A percentile compares a stretch with the other conserved stretches of the same genome.
Conservation (phyloP, 331 rosid species). For the Quercus lobata region DNA sequence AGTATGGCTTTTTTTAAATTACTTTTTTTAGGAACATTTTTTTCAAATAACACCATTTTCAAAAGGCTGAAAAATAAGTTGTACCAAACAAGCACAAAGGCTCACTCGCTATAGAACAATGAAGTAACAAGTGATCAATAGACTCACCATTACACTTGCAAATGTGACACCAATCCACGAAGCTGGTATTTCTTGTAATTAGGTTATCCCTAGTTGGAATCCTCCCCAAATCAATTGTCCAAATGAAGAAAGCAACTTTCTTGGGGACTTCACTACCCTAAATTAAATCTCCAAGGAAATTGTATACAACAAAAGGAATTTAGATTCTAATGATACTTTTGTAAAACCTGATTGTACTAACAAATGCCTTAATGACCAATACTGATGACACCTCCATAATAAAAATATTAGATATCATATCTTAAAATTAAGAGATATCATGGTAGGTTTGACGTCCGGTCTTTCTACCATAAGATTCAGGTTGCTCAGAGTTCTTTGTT, state of each 20-base stretch:
- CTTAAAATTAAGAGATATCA: too few relatives aligned
- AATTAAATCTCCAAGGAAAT: not conserved
- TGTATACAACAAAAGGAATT: not conserved
- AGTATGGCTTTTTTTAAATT: too few relatives aligned
- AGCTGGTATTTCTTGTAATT: not conserved
- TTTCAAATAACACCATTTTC: too few relatives aligned
- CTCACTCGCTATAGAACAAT: not conserved
- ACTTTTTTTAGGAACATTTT: too few relatives aligned
- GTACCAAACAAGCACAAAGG: not conserved
- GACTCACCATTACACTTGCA: not conserved
- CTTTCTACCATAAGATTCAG: too few relatives aligned
- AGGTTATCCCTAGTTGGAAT: not conserved
- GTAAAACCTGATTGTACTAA: not conserved
- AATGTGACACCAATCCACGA: not conserved
- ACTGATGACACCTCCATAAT: not conserved
- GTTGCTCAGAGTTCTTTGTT: too few relatives aligned
- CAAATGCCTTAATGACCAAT: slow-evolving; percentile 1
- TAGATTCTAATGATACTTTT: not conserved
- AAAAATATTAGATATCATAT: too few relatives aligned
- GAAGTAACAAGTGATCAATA: not conserved
- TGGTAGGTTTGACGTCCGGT: too few relatives aligned
- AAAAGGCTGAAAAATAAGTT: too few relatives aligned
- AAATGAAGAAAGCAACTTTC: not conserved
- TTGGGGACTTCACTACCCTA: not conserved
- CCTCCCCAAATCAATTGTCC: not conserved